A percentile compares a stretch with the other conserved stretches of the same genome.
These are phyloP conservation scores for Penicillium flavigenum DNA, from an alignment of 495 filamentous ascomycete genomes.

Conservation along the genomic window DNA sequence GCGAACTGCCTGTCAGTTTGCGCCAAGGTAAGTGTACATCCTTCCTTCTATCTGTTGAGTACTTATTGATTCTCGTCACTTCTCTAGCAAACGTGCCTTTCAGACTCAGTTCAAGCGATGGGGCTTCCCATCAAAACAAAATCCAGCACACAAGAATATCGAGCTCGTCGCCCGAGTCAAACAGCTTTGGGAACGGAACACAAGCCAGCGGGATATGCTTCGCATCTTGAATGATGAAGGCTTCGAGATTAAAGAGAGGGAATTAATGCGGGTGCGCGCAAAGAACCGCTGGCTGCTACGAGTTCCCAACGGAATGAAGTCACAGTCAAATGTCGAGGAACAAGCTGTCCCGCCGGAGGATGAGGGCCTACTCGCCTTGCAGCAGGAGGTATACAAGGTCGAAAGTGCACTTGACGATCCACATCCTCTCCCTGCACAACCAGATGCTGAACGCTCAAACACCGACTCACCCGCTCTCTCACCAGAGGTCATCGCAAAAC, in stretches of 20 bases:
- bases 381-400: conserved; percentile 45
- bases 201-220: conserved; percentile 69
- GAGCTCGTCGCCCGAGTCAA: conserved; percentile 64
- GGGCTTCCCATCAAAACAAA: conserved; percentile 73
- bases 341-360: conserved; percentile 35
- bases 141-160: conserved; percentile 65
- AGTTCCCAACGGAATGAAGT: conserved; percentile 57
- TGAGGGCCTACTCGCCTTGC: conserved; percentile 41
- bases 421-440: conserved; percentile 23
- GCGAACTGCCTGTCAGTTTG: conserved; percentile 58
- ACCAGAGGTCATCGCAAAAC: conserved; percentile 54
- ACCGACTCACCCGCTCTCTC: conserved; percentile 41
- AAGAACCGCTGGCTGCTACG: conserved; percentile 65
- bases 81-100: conserved; percentile 65
- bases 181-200: conserved; percentile 75
- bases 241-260: conserved; percentile 66
- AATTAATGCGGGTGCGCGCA: conserved; percentile 63
- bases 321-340: conserved; percentile 26
- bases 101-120: conserved; percentile 74
- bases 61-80: conserved; percentile 3
- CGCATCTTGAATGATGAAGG: conserved; percentile 66
- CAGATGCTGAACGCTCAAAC: conserved; percentile 19
- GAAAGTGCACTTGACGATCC: conserved; percentile 29
- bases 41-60: not conserved
- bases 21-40: conserved; percentile 55